Evolutionary conservation across 768 basidiomycete species (phyloP).

Genomic region (Mycena vitilis): DNA sequence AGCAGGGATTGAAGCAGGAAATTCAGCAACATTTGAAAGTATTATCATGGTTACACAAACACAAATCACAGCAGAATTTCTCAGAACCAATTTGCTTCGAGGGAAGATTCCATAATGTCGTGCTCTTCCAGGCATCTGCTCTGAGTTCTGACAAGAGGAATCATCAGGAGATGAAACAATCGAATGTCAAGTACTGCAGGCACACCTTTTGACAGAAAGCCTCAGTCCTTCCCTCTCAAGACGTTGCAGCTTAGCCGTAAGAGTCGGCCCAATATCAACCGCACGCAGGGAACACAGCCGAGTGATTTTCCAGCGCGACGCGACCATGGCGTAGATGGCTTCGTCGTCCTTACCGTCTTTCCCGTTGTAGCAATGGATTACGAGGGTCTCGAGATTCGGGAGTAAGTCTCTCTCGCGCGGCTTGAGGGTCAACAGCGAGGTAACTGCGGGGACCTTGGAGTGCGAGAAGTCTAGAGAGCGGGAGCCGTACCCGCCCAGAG

Average conservation of each 20-base stretch:
- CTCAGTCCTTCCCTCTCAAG: not conserved
- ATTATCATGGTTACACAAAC: not conserved
- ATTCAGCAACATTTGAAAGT: not conserved
- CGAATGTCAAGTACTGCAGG: too few relatives aligned
- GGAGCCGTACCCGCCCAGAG: not conserved
- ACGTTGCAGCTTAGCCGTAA: not conserved
- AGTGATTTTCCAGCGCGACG: constrained; percentile 16
- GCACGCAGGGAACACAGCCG: not conserved
- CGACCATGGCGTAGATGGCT: not conserved
- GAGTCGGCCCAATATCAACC: not conserved
- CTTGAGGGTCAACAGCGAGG: not conserved
- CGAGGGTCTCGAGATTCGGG: constrained; percentile 10
- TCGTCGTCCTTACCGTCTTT: not conserved
- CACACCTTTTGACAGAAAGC: constrained; percentile 9
- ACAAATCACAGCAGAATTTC: not conserved
- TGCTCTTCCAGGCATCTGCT: not conserved
- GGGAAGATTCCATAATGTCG: not conserved
- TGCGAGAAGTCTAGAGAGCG: not conserved
- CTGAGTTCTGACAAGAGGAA: not conserved
- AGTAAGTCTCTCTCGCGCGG: not conserved
- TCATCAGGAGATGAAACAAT: not conserved
- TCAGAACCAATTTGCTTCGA: not conserved
- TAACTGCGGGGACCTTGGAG: not conserved
- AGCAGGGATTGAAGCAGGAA: too few relatives aligned
- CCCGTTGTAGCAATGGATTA: not conserved